Evolutionary conservation across 2,329 filamentous ascomycete species (phyloP).

Genomic region (Hymenoscyphus fraxineus): DNA sequence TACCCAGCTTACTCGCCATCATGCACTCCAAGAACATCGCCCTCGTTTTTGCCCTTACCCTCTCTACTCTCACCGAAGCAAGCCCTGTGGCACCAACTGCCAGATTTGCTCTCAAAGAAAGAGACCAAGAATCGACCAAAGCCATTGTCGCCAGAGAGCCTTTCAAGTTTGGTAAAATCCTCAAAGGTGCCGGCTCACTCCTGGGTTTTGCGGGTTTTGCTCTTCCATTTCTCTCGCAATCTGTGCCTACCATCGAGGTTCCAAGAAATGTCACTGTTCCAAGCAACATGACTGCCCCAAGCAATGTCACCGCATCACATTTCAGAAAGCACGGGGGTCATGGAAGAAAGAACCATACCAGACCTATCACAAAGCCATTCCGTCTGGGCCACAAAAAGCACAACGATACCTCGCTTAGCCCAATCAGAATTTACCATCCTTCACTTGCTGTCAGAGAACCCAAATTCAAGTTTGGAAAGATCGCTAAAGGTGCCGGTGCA

Average conservation of each 20-base stretch:
- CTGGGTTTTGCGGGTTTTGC: background rate
- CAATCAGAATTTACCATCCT: background rate
- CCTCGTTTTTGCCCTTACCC: background rate
- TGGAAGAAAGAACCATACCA: no score
- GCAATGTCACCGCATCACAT: background rate
- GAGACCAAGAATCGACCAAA: background rate
- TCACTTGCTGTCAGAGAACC: background rate
- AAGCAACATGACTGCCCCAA: background rate
- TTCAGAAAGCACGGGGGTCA: no score
- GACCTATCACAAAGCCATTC: background rate
- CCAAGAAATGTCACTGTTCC: background rate
- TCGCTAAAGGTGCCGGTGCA: background rate
- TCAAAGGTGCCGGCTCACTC: background rate
- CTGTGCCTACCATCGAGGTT: background rate
- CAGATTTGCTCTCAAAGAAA: background rate
- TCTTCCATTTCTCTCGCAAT: background rate
- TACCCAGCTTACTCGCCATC: background rate
- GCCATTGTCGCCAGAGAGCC: background rate
- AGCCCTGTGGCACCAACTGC: background rate
- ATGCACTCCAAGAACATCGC: background rate
- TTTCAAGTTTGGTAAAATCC: background rate
- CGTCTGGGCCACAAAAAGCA: background rate
- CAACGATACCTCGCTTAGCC: background rate
- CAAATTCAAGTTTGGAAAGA: background rate
- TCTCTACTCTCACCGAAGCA: background rate